These are phyloP conservation scores for Cryptosporidium sp. DNA, from an alignment of 169 alveolate genomes.

Conservation along the genomic window DNA sequence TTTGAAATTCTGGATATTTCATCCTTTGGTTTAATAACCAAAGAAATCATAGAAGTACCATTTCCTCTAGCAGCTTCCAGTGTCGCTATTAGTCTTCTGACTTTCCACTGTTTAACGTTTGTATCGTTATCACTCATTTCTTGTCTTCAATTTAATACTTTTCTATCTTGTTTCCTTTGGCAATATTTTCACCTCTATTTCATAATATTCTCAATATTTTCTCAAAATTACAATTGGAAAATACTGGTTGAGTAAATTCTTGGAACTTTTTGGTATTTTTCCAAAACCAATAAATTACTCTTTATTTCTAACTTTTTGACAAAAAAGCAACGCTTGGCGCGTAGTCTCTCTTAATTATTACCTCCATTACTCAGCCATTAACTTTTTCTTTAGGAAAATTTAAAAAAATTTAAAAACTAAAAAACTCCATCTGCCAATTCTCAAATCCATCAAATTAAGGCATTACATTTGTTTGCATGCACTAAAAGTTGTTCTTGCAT, in stretches of 20 bases:
- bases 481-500: neutral
- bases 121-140: slow-evolving; percentile 83
- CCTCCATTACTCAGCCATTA: slow-evolving; percentile 1
- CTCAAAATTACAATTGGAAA: neutral
- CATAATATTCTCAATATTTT: neutral
- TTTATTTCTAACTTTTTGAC: neutral
- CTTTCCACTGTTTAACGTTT: slow-evolving; percentile 93
- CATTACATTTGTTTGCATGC: neutral
- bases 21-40: slow-evolving; percentile 96
- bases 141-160: slow-evolving; percentile 37
- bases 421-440: neutral
- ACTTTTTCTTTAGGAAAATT: neutral
- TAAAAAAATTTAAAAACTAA: neutral
- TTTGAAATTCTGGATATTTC: slow-evolving; percentile 93
- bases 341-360: neutral
- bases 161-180: neutral
- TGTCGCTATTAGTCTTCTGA: slow-evolving; percentile 90
- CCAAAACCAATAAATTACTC: neutral
- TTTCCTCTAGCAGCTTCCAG: slow-evolving; percentile 94
- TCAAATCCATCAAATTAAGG: neutral
- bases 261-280: neutral
- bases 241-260: neutral
- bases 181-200: neutral
- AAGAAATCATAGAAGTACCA: slow-evolving; percentile 98
- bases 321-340: slow-evolving; percentile 1